phyloP scores from a whole-genome alignment of 345 rosid genomes.

The Eucalyptus pauciflora region DNA sequence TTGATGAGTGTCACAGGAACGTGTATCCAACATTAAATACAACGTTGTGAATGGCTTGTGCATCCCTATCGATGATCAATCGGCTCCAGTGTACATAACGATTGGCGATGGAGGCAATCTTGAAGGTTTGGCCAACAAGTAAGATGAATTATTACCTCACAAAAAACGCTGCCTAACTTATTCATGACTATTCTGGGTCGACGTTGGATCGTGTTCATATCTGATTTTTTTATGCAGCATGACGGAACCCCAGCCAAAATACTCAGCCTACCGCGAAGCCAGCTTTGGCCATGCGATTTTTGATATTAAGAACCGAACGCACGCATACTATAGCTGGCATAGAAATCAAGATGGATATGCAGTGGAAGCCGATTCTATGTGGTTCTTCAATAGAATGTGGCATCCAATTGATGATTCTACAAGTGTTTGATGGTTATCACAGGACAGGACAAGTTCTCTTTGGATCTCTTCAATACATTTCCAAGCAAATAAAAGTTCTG shows the following conservation, averaged over 20 bases:
- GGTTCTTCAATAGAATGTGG: constrained; percentile 78
- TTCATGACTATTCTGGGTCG: background rate
- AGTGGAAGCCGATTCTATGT: constrained; percentile 70
- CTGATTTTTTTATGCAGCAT: constrained; percentile 32
- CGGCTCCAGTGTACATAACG: constrained; percentile 75
- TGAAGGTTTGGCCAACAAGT: constrained; percentile 80
- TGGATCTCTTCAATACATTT: background rate
- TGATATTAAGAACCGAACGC: constrained; percentile 74
- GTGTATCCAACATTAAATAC: constrained; percentile 74
- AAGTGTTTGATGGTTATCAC: background rate
- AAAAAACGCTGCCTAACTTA: background rate
- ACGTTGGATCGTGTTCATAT: background rate
- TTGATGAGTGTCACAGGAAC: constrained; percentile 33
- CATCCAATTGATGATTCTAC: constrained; percentile 46
- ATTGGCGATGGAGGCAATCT: constrained; percentile 88
- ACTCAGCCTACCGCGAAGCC: constrained; percentile 87
- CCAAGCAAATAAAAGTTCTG: background rate
- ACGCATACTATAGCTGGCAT: constrained; percentile 75
- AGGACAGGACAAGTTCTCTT: background rate
- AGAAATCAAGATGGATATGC: constrained; percentile 79
- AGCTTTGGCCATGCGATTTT: constrained; percentile 89
- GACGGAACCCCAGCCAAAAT: constrained; percentile 81
- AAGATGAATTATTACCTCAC: background rate
- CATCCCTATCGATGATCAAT: constrained; percentile 41
- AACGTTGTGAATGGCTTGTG: constrained; percentile 49